phyloP scores from a whole-genome alignment of 441 rosid genomes.

The Croton setiger region DNA sequence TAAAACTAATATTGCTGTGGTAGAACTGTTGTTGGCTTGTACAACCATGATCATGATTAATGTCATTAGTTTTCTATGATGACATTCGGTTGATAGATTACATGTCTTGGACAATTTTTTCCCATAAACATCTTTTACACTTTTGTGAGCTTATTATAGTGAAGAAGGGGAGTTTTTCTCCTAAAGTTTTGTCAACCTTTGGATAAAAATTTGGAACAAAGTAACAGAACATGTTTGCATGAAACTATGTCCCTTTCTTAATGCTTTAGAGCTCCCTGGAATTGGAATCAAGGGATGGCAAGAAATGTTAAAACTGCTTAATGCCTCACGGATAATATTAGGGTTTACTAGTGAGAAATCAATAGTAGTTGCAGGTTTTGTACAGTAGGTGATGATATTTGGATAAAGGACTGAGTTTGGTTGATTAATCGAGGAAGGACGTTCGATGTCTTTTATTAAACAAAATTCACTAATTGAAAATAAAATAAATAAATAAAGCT shows the following conservation, averaged over 20 bases:
- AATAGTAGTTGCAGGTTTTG: slow-evolving; percentile 3
- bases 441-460: too few species aligned
- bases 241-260: not conserved
- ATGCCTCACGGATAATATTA: not conserved
- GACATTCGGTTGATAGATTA: slow-evolving; percentile 6
- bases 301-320: not conserved
- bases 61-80: not conserved
- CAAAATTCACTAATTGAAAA: too few species aligned
- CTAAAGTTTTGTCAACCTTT: not conserved
- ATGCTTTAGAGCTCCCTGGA: not conserved
- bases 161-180: not conserved
- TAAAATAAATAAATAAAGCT: too few species aligned
- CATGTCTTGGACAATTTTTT: not conserved
- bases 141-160: not conserved
- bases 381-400: not conserved
- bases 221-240: not conserved
- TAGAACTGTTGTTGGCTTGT: not conserved
- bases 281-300: not conserved
- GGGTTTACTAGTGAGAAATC: not conserved
- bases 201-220: not conserved
- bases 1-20: not conserved
- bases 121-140: not conserved
- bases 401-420: not conserved
- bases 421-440: not conserved
- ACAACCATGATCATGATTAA: not conserved